Conservation (phyloP, 2,329 filamentous ascomycete species). For the Microcyclospora pomicola region DNA sequence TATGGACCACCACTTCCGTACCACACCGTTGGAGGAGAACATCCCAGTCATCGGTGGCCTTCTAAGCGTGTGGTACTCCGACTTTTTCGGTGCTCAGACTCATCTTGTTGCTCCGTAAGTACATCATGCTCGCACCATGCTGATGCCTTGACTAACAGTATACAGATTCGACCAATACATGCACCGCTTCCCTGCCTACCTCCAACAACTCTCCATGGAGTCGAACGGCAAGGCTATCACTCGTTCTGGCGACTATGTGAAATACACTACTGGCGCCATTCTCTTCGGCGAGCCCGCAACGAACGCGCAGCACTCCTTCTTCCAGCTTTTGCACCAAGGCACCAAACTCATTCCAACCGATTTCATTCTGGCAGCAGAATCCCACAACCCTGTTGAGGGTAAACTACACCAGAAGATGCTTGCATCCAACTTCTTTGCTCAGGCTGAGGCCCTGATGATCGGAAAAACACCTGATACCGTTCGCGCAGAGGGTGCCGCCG, state of each 20-base stretch:
- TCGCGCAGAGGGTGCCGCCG: slow-evolving; percentile 57
- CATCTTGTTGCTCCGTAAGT: slow-evolving; percentile 88
- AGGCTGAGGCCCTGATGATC: slow-evolving; percentile 77
- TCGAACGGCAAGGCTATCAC: slow-evolving; percentile 98
- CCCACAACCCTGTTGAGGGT: slow-evolving; percentile 85
- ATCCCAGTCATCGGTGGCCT: slow-evolving; percentile 87
- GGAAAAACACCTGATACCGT: slow-evolving; percentile 75
- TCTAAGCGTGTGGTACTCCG: slow-evolving; percentile 94
- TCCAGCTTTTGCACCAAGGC: slow-evolving; percentile 97
- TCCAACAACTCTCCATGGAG: slow-evolving; percentile 99
- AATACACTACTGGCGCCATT: slow-evolving; percentile 94
- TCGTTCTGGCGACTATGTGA: slow-evolving; percentile 72
- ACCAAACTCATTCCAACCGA: slow-evolving; percentile 98
- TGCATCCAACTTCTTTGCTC: slow-evolving; percentile 81
- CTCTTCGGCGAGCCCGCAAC: slow-evolving; percentile 97
- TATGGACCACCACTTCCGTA: slow-evolving; percentile 97
- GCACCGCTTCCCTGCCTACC: slow-evolving; percentile 18
- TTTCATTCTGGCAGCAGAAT: slow-evolving; percentile 92
- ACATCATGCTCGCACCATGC: slow-evolving; percentile 1
- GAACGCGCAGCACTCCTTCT: slow-evolving; percentile 99
- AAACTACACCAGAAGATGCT: slow-evolving; percentile 96
- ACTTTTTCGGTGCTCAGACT: slow-evolving; percentile 97
- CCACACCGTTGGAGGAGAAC: slow-evolving; percentile 82
- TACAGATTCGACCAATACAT: slow-evolving; percentile 36
- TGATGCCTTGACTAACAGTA: neutral